Conservation (phyloP, 1,139 yeast genomes). For the Zygosaccharomyces pseudobailii region DNA sequence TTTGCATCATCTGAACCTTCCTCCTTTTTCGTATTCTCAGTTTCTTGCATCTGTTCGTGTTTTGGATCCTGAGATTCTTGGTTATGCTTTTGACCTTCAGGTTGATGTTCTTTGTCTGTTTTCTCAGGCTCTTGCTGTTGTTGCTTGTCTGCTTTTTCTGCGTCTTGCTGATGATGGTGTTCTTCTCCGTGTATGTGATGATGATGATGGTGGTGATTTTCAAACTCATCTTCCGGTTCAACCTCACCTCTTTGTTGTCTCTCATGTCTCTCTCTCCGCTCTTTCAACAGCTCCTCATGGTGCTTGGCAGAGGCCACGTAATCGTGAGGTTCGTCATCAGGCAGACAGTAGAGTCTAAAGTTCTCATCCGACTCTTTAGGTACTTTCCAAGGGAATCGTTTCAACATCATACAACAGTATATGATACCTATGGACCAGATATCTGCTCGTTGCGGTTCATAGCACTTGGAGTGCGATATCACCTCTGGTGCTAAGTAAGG, state of each 20-base stretch:
- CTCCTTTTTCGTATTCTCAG: conserved; percentile 2
- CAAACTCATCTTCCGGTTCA: background rate
- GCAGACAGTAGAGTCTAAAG: conserved; percentile 54
- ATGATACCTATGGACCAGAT: conserved; percentile 95
- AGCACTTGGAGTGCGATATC: conserved; percentile 56
- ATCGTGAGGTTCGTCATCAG: conserved; percentile 41
- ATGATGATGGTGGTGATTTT: conserved; percentile 3
- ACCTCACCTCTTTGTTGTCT: conserved; percentile 4
- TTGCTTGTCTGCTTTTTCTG: background rate
- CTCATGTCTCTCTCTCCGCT: conserved; percentile 26
- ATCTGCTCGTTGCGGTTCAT: conserved; percentile 92
- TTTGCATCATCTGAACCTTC: background rate
- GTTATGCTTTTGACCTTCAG: background rate
- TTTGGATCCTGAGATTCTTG: background rate
- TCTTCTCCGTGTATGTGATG: conserved; percentile 2
- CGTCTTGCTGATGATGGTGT: conserved; percentile 1
- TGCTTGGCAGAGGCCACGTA: conserved; percentile 45
- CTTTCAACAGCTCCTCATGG: conserved; percentile 40
- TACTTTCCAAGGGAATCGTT: conserved; percentile 96
- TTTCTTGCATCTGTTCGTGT: background rate
- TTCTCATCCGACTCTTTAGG: conserved; percentile 86
- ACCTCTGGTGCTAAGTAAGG: conserved; percentile 98
- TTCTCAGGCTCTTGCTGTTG: background rate
- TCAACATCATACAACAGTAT: conserved; percentile 90
- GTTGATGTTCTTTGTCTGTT: background rate